These are phyloP conservation scores for Pseudohalonectria lignicola DNA, from an alignment of 2,329 filamentous ascomycete species.

Conservation along the genomic window DNA sequence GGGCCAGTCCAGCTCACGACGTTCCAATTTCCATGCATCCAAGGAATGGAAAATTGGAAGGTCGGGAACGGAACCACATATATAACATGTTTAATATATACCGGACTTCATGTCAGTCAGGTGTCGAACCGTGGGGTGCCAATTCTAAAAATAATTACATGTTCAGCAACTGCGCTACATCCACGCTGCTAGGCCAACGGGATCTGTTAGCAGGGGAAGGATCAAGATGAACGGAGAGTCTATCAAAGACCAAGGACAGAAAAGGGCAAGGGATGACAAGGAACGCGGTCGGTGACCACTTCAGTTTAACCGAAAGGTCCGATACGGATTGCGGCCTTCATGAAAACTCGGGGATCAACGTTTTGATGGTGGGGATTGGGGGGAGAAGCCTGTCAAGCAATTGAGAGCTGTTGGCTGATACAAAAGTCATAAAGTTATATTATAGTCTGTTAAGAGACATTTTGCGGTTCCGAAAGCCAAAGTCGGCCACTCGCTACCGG, in stretches of 20 bases:
- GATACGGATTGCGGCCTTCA: too few species aligned
- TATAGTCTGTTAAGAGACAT: neutral
- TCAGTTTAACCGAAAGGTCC: neutral
- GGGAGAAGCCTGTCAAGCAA: neutral
- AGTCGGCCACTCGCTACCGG: neutral
- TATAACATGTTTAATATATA: neutral
- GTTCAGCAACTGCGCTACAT: neutral
- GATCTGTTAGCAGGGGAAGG: too few species aligned
- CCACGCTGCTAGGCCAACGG: too few species aligned
- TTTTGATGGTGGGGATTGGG: neutral
- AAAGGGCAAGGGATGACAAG: neutral
- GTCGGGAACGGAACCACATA: neutral
- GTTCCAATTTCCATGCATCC: too few species aligned
- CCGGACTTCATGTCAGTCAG: neutral
- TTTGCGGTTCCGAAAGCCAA: neutral
- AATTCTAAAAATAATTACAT: neutral
- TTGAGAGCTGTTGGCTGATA: neutral
- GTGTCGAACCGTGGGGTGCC: neutral
- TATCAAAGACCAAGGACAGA: neutral
- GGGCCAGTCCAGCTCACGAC: too few species aligned
- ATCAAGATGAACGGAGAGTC: neutral
- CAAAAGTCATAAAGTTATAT: neutral
- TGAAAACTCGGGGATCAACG: too few species aligned
- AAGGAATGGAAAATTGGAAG: too few species aligned
- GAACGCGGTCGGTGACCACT: too few species aligned